These are phyloP conservation scores for Aethionema arabicum DNA, from an alignment of 345 rosid species.

Conservation along the genomic window DNA sequence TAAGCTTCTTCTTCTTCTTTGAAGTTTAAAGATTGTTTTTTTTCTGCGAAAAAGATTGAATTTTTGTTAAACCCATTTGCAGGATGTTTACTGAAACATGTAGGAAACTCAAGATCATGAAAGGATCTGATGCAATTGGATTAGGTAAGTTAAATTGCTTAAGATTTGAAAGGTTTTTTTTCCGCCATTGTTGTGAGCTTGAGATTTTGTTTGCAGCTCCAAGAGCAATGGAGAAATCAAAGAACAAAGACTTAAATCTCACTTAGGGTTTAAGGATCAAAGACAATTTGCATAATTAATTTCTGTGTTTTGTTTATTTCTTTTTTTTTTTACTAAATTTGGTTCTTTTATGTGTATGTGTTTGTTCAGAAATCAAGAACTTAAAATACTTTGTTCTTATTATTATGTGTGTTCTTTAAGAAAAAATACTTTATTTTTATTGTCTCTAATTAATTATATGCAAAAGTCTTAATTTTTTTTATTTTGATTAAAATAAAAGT, in stretches of 20 bases:
- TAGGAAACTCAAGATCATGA: constrained; percentile 87
- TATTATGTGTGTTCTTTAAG: not conserved
- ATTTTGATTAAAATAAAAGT: constrained; percentile 17
- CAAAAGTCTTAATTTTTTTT: constrained; percentile 25
- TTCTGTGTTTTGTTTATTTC: constrained; percentile 16
- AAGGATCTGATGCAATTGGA: constrained; percentile 89
- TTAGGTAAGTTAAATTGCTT: constrained; percentile 48
- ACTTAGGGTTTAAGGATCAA: constrained; percentile 5
- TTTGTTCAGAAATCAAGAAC: no score
- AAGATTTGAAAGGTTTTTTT: no score
- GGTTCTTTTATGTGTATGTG: no score
- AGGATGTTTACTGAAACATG: constrained; percentile 90
- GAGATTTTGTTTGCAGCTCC: constrained; percentile 54
- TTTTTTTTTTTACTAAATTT: no score
- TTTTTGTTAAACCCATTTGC: constrained; percentile 18
- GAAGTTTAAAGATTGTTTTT: not conserved
- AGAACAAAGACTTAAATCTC: constrained; percentile 41
- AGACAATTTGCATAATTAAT: constrained; percentile 31
- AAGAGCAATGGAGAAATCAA: constrained; percentile 59
- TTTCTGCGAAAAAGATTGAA: not conserved
- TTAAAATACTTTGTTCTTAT: not conserved
- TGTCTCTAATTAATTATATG: constrained; percentile 9
- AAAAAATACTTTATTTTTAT: not conserved
- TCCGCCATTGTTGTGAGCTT: not conserved
- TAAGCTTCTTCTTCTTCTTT: constrained; percentile 43